Percentiles rank a stretch among this genome's conserved stretches.
Conservation (phyloP, 371 early-diverging fungal species). For the Lichtheimia ornata region DNA sequence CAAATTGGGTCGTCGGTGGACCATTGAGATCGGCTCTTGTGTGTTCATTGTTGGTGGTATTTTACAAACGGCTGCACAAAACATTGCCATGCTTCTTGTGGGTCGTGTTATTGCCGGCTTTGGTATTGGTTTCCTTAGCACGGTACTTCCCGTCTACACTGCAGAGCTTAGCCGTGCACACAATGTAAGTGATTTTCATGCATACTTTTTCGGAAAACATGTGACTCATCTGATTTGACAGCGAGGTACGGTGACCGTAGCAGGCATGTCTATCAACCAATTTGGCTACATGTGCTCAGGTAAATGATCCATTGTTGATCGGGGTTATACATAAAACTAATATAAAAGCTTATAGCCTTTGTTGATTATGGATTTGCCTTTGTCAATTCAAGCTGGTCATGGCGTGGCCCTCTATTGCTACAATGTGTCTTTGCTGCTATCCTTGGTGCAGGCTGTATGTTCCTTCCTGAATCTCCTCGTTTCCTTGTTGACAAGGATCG, state of each 20-base stretch:
- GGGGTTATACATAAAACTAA: background rate
- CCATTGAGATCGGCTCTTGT: slow-evolving; percentile 47
- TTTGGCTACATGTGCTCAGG: slow-evolving; percentile 39
- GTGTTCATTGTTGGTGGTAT: slow-evolving; percentile 52
- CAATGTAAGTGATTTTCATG: slow-evolving; percentile 26
- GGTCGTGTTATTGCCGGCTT: slow-evolving; percentile 53
- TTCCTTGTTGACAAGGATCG: slow-evolving; percentile 45
- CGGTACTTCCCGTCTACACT: slow-evolving; percentile 50
- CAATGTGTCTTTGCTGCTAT: slow-evolving; percentile 50
- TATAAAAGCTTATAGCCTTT: slow-evolving; percentile 22
- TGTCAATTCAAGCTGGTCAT: slow-evolving; percentile 35
- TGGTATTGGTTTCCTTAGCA: slow-evolving; percentile 51
- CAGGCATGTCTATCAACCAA: slow-evolving; percentile 45
- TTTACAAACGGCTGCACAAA: slow-evolving; percentile 35
- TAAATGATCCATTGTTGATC: slow-evolving; percentile 9
- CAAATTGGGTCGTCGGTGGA: slow-evolving; percentile 42
- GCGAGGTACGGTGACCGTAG: slow-evolving; percentile 39
- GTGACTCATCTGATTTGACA: slow-evolving; percentile 5
- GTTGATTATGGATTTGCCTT: slow-evolving; percentile 40
- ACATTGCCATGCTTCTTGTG: slow-evolving; percentile 29
- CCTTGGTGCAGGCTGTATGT: slow-evolving; percentile 41
- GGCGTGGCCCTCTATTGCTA: slow-evolving; percentile 43
- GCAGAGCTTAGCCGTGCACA: slow-evolving; percentile 52
- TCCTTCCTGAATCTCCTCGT: slow-evolving; percentile 58
- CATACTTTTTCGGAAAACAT: background rate